Conservation (phyloP, 2,329 filamentous ascomycete species). For the Scedosporium aurantiacum region DNA sequence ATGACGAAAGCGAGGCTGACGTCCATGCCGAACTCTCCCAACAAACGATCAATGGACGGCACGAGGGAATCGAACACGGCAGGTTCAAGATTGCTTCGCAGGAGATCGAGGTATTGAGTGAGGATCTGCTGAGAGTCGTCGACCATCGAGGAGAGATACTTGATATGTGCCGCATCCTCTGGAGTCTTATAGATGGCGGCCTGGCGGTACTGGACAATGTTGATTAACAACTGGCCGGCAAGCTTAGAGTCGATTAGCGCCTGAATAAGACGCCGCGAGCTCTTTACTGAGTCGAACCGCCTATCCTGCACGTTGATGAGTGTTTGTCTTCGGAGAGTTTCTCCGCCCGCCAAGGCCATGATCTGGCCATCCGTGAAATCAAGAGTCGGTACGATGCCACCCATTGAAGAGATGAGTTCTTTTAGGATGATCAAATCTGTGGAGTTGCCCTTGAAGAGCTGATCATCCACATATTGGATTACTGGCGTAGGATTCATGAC, state of each 20-base stretch:
- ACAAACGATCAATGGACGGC: slow-evolving; percentile 62
- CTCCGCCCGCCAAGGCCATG: slow-evolving; percentile 77
- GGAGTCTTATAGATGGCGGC: slow-evolving; percentile 69
- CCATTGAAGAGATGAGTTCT: slow-evolving; percentile 86
- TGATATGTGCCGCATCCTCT: slow-evolving; percentile 68
- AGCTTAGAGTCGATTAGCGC: slow-evolving; percentile 68
- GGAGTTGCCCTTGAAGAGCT: slow-evolving; percentile 71
- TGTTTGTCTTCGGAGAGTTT: slow-evolving; percentile 67
- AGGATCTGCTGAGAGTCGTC: slow-evolving; percentile 84
- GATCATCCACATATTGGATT: slow-evolving; percentile 78
- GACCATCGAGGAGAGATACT: slow-evolving; percentile 75
- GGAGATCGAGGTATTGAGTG: slow-evolving; percentile 77
- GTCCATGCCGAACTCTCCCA: slow-evolving; percentile 70
- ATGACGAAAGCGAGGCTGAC: slow-evolving; percentile 78
- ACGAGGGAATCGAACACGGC: slow-evolving; percentile 70
- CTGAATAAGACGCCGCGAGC: slow-evolving; percentile 69
- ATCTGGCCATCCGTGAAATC: slow-evolving; percentile 86
- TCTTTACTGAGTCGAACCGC: slow-evolving; percentile 62
- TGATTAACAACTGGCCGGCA: slow-evolving; percentile 73
- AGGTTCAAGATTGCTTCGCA: slow-evolving; percentile 66
- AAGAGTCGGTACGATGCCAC: slow-evolving; percentile 75
- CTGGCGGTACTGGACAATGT: slow-evolving; percentile 81
- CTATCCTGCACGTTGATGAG: slow-evolving; percentile 72
- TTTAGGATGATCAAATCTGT: slow-evolving; percentile 87
- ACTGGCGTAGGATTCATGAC: slow-evolving; percentile 76